Conservation (phyloP, 192 early-diverging fungal genomes). For the Linnemannia zychae region DNA sequence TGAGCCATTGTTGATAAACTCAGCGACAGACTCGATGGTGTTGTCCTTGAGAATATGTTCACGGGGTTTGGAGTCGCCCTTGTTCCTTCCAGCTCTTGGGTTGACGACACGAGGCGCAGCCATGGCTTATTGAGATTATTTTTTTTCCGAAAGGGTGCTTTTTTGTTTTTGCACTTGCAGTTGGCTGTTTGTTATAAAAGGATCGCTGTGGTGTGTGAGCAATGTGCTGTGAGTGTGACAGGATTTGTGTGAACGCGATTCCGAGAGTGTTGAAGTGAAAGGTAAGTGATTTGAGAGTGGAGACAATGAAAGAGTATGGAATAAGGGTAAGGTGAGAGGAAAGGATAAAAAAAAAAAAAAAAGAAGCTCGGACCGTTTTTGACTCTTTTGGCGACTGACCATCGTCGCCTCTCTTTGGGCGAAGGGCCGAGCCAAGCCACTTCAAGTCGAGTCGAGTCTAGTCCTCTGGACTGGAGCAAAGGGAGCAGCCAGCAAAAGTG, state of each 20-base stretch:
- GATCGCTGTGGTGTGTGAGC: too few relatives aligned
- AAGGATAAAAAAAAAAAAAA: neutral
- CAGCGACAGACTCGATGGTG: conserved; percentile 56
- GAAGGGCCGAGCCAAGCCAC: conserved; percentile 3
- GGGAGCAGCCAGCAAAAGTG: conserved; percentile 3
- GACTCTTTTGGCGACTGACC: neutral
- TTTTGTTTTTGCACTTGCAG: neutral
- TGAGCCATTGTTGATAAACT: conserved; percentile 58
- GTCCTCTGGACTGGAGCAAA: conserved; percentile 21
- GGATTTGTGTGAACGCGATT: neutral
- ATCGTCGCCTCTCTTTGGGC: neutral
- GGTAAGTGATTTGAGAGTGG: neutral
- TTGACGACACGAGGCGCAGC: conserved; percentile 26
- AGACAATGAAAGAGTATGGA: neutral
- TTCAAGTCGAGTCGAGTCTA: neutral
- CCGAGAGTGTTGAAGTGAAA: neutral
- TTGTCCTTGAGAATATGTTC: conserved; percentile 32
- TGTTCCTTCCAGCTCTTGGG: conserved; percentile 11
- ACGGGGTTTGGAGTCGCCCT: conserved; percentile 24
- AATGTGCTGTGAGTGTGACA: too few relatives aligned
- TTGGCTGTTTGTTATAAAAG: too few relatives aligned
- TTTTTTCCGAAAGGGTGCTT: neutral
- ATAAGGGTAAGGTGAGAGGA: neutral
- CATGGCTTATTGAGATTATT: neutral
- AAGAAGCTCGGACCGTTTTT: neutral